Base-by-base conservation (phyloP, 2,329 filamentous ascomycete species). In the Xylaria sp. region DNA sequence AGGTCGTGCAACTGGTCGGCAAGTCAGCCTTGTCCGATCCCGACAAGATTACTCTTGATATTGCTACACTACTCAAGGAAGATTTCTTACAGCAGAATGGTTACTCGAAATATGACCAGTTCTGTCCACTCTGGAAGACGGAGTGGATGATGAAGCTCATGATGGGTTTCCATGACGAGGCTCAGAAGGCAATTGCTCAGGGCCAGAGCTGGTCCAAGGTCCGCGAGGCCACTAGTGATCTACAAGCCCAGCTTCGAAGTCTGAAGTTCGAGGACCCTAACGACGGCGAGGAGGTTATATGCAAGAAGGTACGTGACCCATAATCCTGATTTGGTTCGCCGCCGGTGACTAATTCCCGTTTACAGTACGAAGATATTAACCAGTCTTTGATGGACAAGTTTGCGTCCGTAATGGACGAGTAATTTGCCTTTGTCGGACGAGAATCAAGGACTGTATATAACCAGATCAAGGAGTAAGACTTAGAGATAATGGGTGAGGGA, bases 81-180 rank as follows among this genome's bases (percentile, higher is more conserved):
- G 96, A 99, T 80, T 99, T 99, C 85, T 81, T 99, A 79, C 96
- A 99, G 83, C 96, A 99, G 82, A 99, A 99, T 84, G 96, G 96
- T 71, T 99, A 99, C 89, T 96, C 92, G 74, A 93, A 98, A 82
- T 98, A 99, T 80, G 96, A 99, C 79, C 94, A 98, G 84, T 99
- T 97, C 89, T 99, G 96, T 79, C 96, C 96, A 58, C 88, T 99
- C 78, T 99, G 96, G 96, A 99, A 99, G 91, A 99, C 96, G 0
- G 92, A 97, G 81, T 99, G 96, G 91, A 98, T 99, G 96, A 99
- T 99, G 96, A 97, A 97, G 88, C 91, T 93, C 72, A 98, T 99
- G 90, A 93, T 99, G 86, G 93, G 91, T 66, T 99, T 95, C 88
- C 93, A 97, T 80, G 97, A 99, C 77, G 96, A 99, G 85, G 91